Conservation (phyloP, 495 filamentous ascomycete species). For the Aspergillus nanangensis region DNA sequence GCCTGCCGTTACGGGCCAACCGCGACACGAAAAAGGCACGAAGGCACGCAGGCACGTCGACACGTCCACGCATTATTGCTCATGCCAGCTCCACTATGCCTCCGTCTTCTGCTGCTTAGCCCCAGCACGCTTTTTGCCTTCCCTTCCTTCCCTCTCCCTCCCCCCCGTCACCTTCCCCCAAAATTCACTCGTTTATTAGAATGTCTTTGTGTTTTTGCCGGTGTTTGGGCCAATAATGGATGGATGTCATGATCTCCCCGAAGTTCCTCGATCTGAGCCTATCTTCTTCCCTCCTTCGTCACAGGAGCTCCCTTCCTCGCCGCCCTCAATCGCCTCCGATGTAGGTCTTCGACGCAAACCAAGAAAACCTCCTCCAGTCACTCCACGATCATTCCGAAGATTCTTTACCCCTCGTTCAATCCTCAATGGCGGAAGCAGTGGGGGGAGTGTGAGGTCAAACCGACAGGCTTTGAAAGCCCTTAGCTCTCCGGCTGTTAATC, state of each 20-base stretch:
- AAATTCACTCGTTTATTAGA: constrained; percentile 13
- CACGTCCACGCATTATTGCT: constrained; percentile 6
- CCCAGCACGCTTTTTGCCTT: constrained; percentile 2
- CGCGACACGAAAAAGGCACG: constrained; percentile 29
- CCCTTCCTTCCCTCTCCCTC: constrained; percentile 4
- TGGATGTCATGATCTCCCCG: constrained; percentile 29
- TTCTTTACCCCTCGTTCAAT: constrained; percentile 76
- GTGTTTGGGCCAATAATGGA: constrained; percentile 31
- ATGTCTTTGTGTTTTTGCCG: constrained; percentile 18
- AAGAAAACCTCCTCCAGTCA: constrained; percentile 54
- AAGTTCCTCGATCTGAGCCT: constrained; percentile 40
- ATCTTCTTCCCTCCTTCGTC: constrained; percentile 29
- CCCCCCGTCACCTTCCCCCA: background rate
- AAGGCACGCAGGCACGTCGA: constrained; percentile 25
- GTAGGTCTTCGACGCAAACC: constrained; percentile 35
- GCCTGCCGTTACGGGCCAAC: constrained; percentile 11
- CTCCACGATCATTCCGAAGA: constrained; percentile 67
- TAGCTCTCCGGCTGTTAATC: constrained; percentile 58
- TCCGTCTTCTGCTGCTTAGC: constrained; percentile 5
- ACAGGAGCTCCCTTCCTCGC: constrained; percentile 41
- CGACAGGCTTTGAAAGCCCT: constrained; percentile 68
- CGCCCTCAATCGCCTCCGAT: constrained; percentile 44
- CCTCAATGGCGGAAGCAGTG: constrained; percentile 37
- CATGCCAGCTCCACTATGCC: constrained; percentile 13
- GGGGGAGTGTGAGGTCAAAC: constrained; percentile 45